Percentiles rank a stretch among this genome's conserved stretches.
These are phyloP conservation scores for Apiospora hydei DNA, from an alignment of 2,329 filamentous ascomycete genomes.

Conservation along the genomic window DNA sequence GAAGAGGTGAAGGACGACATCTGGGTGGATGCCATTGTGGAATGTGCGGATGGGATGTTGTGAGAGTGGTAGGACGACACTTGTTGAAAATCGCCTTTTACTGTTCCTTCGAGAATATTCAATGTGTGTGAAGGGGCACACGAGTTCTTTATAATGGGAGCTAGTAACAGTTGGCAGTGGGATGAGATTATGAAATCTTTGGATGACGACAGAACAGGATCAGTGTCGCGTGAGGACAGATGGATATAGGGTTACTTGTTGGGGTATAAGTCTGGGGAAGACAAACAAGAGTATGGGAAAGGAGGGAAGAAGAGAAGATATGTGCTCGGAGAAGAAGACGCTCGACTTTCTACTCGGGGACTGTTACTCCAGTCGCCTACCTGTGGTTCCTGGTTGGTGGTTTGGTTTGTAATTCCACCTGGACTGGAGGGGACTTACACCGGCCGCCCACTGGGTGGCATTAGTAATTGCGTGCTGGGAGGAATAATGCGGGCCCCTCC, in stretches of 20 bases:
- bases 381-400: background rate
- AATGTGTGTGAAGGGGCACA: slow-evolving; percentile 13
- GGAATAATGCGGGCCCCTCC: background rate
- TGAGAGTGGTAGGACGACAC: background rate
- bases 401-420: slow-evolving; percentile 12
- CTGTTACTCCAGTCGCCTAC: background rate
- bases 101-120: slow-evolving; percentile 1
- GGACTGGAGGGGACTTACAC: slow-evolving; percentile 1
- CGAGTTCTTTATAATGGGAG: background rate
- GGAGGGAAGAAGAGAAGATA: slow-evolving; percentile 15
- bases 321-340: background rate
- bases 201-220: slow-evolving; percentile 12
- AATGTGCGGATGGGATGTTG: background rate
- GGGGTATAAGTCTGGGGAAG: slow-evolving; percentile 20
- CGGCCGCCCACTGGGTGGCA: slow-evolving; percentile 11
- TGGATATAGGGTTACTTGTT: slow-evolving; percentile 2
- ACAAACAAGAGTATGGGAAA: slow-evolving; percentile 8
- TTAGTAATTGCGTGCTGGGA: slow-evolving; percentile 24
- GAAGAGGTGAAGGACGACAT: slow-evolving; percentile 50
- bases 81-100: slow-evolving; percentile 1
- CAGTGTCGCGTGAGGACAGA: background rate
- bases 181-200: slow-evolving; percentile 1
- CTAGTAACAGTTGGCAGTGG: background rate
- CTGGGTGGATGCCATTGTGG: slow-evolving; percentile 45
- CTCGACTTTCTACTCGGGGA: background rate